Evolutionary conservation across 2,329 filamentous ascomycete genomes (phyloP), one percentile per base, ranked within the genome.

Genomic region (Gremmenia infestans): DNA sequence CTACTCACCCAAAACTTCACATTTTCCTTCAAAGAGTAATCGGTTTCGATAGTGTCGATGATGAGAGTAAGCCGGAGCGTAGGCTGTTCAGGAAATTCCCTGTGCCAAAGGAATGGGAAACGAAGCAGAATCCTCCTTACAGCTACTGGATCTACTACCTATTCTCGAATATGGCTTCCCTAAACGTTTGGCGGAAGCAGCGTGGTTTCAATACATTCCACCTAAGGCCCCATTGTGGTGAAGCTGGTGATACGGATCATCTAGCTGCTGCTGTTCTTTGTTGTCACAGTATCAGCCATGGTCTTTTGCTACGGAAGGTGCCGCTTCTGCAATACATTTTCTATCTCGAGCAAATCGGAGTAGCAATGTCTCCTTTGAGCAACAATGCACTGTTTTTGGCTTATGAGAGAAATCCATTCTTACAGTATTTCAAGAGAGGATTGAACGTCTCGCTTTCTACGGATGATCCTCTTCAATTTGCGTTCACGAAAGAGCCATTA

Each of bases 81-180:
- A 87, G 94, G 19, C 81, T 97, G n/a, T 96, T 91, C 76, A 88
- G 87, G 68, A 99, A 99, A 71, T 99, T 96, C 64, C 94, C 94
- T 0, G 86, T 94, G 22, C 93, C 94, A 4, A 88, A 85, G 59
- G 85, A 85, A 53, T 99, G 94, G 94, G 82, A 86, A 61, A 91
- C 91, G 0, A 91, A 89, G 66, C 92, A 97, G 72, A 99, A 99
- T 68, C 94, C 94, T 14, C 94, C 94, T 0, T 99, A 99, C 75
- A 97, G 89, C 70, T 99, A 99, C 74, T 99, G 94, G 94, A 89
- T 97, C 69, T 99, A 99, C 74, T 96, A 96, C 69, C 80, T 97
- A 52, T 97, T 94, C 68, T 86, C 94, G 60, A 99, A 99, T 72
- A 91, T 97, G 72, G 82, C 88, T 0, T 96, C 92, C 9, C 80